Evolutionary conservation across 495 filamentous ascomycete species (phyloP), one percentile per base, ranked within the genome.

Genomic region (Aspergillus heteromorphus): DNA sequence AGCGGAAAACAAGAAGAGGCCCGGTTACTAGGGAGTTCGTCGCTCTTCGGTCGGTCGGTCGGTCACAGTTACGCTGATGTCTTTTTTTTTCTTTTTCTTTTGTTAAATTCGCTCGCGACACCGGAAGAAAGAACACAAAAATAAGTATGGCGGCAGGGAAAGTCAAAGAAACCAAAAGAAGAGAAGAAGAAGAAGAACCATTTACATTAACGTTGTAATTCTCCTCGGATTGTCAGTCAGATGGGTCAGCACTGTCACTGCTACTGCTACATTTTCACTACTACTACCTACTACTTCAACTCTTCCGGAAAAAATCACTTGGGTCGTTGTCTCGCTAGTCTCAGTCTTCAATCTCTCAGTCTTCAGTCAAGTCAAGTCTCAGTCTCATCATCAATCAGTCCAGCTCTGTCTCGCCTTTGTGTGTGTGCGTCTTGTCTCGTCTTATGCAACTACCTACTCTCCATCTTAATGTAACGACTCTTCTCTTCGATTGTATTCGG

Each of bases 121-220:
- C 67, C 70, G 73, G 73, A 68, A 72, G n/a, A n/a, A n/a, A n/a
- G n/a, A n/a, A n/a, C n/a, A n/a, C n/a, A n/a, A n/a, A n/a, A n/a
- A n/a, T n/a, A n/a, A 69, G 65, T 56, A 60, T 74, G 68, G 73
- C 72, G 73, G 71, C 72, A 73, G 70, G 64, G 64, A 69, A 66
- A 65, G 55, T n/a, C n/a, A n/a, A n/a, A n/a, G n/a, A n/a, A n/a
- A n/a, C n/a, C n/a, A n/a, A n/a, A n/a, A n/a, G n/a, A n/a, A n/a
- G n/a, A n/a, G n/a, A n/a, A n/a, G n/a, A n/a, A 64, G 62, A 68
- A 71, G 63, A 73, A 64, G 57, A 61, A 57, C 62, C n/a, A n/a
- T 64, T 67, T 62, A 59, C 65, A 63, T 68, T 73, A 69, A 70
- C 73, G 73, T 73, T 76, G 73, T 77, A 77, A 77, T 76, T 75